Percentiles rank a stretch among this genome's conserved stretches.
phyloP scores from a whole-genome alignment of 2,329 filamentous ascomycete genomes.

The Lachnellula willkommii region DNA sequence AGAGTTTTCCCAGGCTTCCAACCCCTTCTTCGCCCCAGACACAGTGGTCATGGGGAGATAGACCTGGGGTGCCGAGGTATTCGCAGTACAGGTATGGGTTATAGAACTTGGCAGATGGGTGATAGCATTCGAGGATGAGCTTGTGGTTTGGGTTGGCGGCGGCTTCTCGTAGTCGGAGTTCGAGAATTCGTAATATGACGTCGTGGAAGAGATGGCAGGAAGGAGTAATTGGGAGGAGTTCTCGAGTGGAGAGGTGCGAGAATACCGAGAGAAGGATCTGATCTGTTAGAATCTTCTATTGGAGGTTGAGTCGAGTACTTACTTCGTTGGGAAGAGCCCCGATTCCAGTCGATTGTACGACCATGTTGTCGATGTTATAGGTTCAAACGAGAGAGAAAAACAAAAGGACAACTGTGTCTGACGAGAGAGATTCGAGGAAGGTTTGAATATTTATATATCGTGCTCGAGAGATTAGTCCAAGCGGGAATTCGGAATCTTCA shows the following conservation, averaged over 20 bases:
- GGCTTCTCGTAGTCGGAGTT: slow-evolving; percentile 56
- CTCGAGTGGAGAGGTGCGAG: slow-evolving; percentile 41
- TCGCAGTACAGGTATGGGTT: slow-evolving; percentile 66
- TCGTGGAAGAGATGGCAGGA: slow-evolving; percentile 60
- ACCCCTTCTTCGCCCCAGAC: slow-evolving; percentile 31
- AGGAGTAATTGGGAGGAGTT: slow-evolving; percentile 52
- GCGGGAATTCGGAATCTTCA: not conserved
- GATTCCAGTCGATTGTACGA: slow-evolving; percentile 13
- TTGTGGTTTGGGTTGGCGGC: slow-evolving; percentile 54
- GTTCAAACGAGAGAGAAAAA: slow-evolving; percentile 21
- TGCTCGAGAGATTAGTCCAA: not conserved
- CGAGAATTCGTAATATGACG: slow-evolving; percentile 57
- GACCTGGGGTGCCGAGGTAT: slow-evolving; percentile 54
- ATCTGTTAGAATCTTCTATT: not conserved
- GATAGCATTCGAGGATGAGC: slow-evolving; percentile 73
- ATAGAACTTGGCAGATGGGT: slow-evolving; percentile 62
- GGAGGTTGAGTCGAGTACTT: slow-evolving; percentile 12
- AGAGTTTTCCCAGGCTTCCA: slow-evolving; percentile 31
- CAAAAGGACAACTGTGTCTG: not conserved
- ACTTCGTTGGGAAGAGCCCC: slow-evolving; percentile 19
- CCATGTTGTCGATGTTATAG: slow-evolving; percentile 15
- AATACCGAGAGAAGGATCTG: slow-evolving; percentile 50
- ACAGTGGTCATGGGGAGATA: slow-evolving; percentile 42
- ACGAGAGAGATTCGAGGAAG: not conserved
- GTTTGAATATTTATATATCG: not conserved